A percentile compares a stretch with the other conserved stretches of the same genome.
These are phyloP conservation scores for Pestalotiopsis sp. DNA, from an alignment of 2,329 filamentous ascomycete genomes.

Conservation along the genomic window DNA sequence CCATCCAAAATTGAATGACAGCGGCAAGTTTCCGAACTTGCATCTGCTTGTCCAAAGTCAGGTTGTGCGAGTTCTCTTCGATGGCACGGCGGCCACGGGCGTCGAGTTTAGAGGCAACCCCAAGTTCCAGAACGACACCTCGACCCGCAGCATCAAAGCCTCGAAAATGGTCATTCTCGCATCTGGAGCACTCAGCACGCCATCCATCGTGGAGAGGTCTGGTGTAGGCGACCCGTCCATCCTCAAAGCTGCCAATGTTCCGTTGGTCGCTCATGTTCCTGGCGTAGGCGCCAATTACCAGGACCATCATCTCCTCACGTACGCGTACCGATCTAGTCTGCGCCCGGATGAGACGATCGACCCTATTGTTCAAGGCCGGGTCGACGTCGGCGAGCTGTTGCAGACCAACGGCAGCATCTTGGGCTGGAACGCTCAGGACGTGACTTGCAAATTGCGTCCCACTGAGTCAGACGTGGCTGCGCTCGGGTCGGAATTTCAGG, in stretches of 20 bases:
- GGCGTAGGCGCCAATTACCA: constrained; percentile 50
- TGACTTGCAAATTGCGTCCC: constrained; percentile 24
- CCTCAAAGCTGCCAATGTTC: constrained; percentile 35
- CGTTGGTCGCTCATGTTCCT: constrained; percentile 40
- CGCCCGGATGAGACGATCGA: constrained; percentile 20
- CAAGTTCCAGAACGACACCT: constrained; percentile 18
- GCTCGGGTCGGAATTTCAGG: constrained; percentile 24
- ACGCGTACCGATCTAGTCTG: constrained; percentile 40
- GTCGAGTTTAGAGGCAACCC: constrained; percentile 40
- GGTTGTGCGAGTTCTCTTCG: constrained; percentile 33
- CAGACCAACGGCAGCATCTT: constrained; percentile 15
- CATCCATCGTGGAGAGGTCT: constrained; percentile 51
- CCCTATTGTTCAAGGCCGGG: constrained; percentile 9
- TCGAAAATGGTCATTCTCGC: constrained; percentile 46
- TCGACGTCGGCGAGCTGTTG: constrained; percentile 16
- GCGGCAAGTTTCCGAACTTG: constrained; percentile 46
- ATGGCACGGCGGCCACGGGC: constrained; percentile 15
- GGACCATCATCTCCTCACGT: constrained; percentile 51
- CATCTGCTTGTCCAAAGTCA: constrained; percentile 54
- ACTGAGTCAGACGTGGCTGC: constrained; percentile 19
- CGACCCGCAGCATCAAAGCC: constrained; percentile 36
- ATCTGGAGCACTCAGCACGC: constrained; percentile 42
- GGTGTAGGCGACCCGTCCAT: constrained; percentile 49
- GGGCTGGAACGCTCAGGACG: constrained; percentile 24
- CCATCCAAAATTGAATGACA: constrained; percentile 49